Percentiles rank a stretch among this genome's conserved stretches.
Evolutionary conservation across 345 rosid species (phyloP).

Genomic region (Anastatica hierochuntica): DNA sequence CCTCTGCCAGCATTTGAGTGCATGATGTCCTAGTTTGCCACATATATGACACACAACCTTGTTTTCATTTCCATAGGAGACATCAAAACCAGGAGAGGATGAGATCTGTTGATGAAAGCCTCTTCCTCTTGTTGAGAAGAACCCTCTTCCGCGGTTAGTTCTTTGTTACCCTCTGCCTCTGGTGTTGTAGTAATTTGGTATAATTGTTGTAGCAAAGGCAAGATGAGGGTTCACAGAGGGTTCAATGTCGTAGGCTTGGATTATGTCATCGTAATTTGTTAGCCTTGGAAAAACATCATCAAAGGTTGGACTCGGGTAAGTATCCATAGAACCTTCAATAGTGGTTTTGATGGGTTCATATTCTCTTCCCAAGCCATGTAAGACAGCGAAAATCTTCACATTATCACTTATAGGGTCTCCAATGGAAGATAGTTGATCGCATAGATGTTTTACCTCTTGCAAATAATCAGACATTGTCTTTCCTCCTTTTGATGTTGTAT

Average conservation of each 20-base stretch:
- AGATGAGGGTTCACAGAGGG: no score
- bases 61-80: no score
- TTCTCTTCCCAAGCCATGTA: background rate
- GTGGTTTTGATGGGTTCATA: background rate
- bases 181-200: no score
- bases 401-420: background rate
- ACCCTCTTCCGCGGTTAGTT: background rate
- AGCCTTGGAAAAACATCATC: background rate
- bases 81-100: no score
- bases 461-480: background rate
- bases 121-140: background rate
- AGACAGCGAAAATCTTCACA: background rate
- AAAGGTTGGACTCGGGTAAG: accelerated
- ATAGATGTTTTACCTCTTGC: background rate
- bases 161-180: no score
- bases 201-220: no score
- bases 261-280: background rate
- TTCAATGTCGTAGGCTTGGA: no score
- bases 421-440: background rate
- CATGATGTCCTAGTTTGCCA: background rate
- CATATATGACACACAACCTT: background rate
- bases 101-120: background rate
- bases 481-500: accelerated
- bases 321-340: background rate
- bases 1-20: background rate